Conservation (phyloP, 306 rosid genomes). For the Alnus glutinosa region DNA sequence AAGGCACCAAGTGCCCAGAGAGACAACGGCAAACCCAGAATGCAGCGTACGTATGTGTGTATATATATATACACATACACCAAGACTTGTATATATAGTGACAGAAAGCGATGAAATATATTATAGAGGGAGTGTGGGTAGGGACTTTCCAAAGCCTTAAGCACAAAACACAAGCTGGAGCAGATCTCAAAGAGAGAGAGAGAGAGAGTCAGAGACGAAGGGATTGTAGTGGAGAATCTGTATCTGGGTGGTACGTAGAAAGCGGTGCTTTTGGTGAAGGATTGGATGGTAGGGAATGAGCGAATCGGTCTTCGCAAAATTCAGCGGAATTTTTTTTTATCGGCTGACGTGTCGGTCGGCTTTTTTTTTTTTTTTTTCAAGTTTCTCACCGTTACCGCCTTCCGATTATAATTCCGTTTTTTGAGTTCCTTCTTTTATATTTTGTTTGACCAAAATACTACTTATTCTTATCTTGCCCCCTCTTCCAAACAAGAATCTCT, state of each 20-base stretch:
- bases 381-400: slow-evolving; percentile 7
- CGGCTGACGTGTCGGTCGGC: slow-evolving; percentile 22
- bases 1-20: slow-evolving; percentile 13
- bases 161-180: slow-evolving; percentile 25
- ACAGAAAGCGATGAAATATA: neutral
- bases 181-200: slow-evolving; percentile 21
- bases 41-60: neutral
- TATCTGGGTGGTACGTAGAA: slow-evolving; percentile 44
- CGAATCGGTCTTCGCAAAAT: slow-evolving; percentile 18
- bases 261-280: slow-evolving; percentile 19
- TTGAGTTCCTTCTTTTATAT: neutral
- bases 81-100: slow-evolving; percentile 4
- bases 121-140: neutral
- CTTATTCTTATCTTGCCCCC: too few relatives aligned
- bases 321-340: slow-evolving; percentile 27
- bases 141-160: slow-evolving; percentile 29
- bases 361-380: slow-evolving; percentile 27
- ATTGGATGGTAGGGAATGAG: slow-evolving; percentile 61
- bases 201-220: neutral
- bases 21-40: slow-evolving; percentile 31
- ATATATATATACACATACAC: too few relatives aligned
- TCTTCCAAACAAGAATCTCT: too few relatives aligned
- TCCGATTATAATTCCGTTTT: slow-evolving; percentile 23
- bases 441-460: too few relatives aligned
- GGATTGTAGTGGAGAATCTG: slow-evolving; percentile 60